Evolutionary conservation across 2,329 filamentous ascomycete genomes (phyloP).

Genomic region (Chaetomium olivaceum): DNA sequence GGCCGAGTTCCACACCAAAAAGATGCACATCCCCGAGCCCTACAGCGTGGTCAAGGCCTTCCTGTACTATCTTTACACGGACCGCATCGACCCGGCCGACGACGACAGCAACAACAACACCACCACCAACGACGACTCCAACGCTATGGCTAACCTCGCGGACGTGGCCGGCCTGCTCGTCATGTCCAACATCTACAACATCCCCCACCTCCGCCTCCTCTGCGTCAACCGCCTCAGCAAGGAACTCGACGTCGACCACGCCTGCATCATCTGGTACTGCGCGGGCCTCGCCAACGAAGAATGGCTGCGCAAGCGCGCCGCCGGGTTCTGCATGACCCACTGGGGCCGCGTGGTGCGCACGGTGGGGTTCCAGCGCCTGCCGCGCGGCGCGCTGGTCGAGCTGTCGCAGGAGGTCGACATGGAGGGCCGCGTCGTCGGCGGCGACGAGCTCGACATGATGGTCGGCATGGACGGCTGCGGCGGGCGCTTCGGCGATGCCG

Average conservation of each 20-base stretch:
- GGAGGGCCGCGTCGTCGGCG: slow-evolving; percentile 86
- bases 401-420: slow-evolving; percentile 91
- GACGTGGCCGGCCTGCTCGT: slow-evolving; percentile 94
- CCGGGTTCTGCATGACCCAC: slow-evolving; percentile 84
- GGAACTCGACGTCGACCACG: slow-evolving; percentile 91
- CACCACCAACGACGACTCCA: slow-evolving; percentile 46
- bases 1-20: slow-evolving; percentile 95
- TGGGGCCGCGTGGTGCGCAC: slow-evolving; percentile 95
- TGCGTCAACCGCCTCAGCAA: slow-evolving; percentile 88
- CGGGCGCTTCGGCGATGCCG: slow-evolving; percentile 40
- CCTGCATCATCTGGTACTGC: slow-evolving; percentile 94
- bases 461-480: slow-evolving; percentile 53
- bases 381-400: slow-evolving; percentile 78
- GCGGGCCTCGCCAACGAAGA: slow-evolving; percentile 88
- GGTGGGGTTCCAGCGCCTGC: slow-evolving; percentile 78
- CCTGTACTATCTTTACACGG: slow-evolving; percentile 94
- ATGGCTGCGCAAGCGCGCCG: slow-evolving; percentile 87
- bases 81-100: slow-evolving; percentile 68
- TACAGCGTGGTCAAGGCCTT: slow-evolving; percentile 94
- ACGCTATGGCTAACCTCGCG: slow-evolving; percentile 71
- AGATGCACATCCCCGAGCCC: slow-evolving; percentile 96
- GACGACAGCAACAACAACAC: slow-evolving; percentile 36
- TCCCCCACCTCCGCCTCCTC: slow-evolving; percentile 85
- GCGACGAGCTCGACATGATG: slow-evolving; percentile 71
- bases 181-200: slow-evolving; percentile 98